Base-by-base conservation (phyloP, 2,329 filamentous ascomycete genomes). In the Tolypocladium endophyticum region DNA sequence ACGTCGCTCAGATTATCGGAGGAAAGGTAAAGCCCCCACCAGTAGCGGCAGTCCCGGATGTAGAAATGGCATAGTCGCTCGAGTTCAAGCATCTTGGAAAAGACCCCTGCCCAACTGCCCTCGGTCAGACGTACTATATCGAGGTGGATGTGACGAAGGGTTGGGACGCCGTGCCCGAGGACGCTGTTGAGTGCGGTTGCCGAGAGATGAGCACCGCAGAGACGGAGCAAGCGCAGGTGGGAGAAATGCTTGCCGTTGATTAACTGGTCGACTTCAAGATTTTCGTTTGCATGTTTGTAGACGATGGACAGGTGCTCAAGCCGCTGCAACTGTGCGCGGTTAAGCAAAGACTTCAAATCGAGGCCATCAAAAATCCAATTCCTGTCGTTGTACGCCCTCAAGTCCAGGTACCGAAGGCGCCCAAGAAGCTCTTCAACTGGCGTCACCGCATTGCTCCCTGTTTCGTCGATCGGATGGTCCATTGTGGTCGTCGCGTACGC, bases 401-500 rank as follows among this genome's bases (percentile, higher is more conserved):
- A 30, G 45, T 18, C 25, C 16, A 50, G 25, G 45, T 50, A 30
- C 9, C 45, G 25, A 5, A 30, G 25, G 23, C 43, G 23, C 8
- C 2, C 20, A 14, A 14, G 25, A 14, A 50, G 18, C 1, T 50
- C 45, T 4, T 8, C 25, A 0, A 30, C 18, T 16, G 45, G 45
- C 2, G 45, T 30, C 45, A 20, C 45, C 45, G 14, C 25, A 14
- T 28, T 14, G 6, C 25, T 50, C 45, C 20, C 3, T 3, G 45
- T 30, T 14, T 12, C 25, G 14, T 18, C 25, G 25, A 12, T 11
- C 25, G 28, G 14, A 4, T 11, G 5, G 3, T 28, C 4, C 4
- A 6, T 16, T 2, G 18, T 3, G 12, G 0, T n/a, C 12, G 5
- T 9, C 1, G 8, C 4, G 23, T 25, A 14, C 5, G 28, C 5